Base-by-base conservation (phyloP, 805 yeast genomes). In the Saturnispora dispora region DNA sequence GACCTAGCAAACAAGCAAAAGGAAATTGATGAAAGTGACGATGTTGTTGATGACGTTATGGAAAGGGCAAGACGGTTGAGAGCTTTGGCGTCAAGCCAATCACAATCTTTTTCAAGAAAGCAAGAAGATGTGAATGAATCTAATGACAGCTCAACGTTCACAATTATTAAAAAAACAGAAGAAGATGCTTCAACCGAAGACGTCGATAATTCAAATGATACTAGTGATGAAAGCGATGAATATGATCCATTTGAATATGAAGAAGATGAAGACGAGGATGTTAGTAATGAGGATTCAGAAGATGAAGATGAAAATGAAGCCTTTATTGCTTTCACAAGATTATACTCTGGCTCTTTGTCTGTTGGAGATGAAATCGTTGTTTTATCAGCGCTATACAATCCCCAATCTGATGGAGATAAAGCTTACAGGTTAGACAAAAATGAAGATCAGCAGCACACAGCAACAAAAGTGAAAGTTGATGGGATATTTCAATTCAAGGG, bases 401-500 rank as follows among this genome's bases (percentile, higher is more conserved):
- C 96, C 0, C 22, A 43, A 37, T 15, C 37, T 8, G 53, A 55
- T 47, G 47, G 49, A 28, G 49, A 60, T 63, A 11, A 68, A 72
- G 39, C 82, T 82, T 17, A 70, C 66, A 15, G 18, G 7, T 28
- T 39, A 22, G 20, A 10, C 7, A 30, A 33, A 15, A 28, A 46
- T 18, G 42, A 46, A 18, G 47, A 46, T 5, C 11, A 35, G 3
- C 82, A 82, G 57, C 77, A 83, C 53, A 70, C 75, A 28, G 52
- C 52, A 10, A 70, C 78, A 28, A 76, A 74, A 6, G 78, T 85
- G 1, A 79, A 74, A 13, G 75, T 93, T 36, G 76, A 85, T 5
- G 85, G 83, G 42, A 68, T 93, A 39, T 90, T 79, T 60, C 69
- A 93, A 51, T 72, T 93, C 50, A 93, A 93, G 98, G 99, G 99